phyloP scores from a whole-genome alignment of 2,329 filamentous ascomycete genomes.

The Dendryphion nanum region DNA sequence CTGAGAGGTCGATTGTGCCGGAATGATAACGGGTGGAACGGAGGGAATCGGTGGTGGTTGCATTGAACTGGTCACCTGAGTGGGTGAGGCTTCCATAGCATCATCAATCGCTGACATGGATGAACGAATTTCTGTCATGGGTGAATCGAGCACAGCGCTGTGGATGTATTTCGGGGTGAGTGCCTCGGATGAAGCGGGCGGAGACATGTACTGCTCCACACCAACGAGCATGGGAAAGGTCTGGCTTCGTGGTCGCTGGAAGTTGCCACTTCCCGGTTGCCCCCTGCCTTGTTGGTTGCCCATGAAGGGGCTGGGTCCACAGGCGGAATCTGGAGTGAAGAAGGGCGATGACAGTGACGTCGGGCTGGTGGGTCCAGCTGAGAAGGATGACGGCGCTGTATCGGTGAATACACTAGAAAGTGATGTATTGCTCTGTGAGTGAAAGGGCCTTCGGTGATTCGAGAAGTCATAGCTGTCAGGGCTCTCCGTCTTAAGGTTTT shows the following conservation, averaged over 20 bases:
- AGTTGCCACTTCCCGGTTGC: slow-evolving; percentile 52
- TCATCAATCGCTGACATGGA: slow-evolving; percentile 43
- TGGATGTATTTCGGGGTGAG: slow-evolving; percentile 54
- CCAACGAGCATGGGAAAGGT: slow-evolving; percentile 72
- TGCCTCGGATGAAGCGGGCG: slow-evolving; percentile 52
- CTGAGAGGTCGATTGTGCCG: slow-evolving; percentile 12
- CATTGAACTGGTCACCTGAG: slow-evolving; percentile 42
- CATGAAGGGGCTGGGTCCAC: slow-evolving; percentile 61
- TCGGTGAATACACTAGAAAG: slow-evolving; percentile 68
- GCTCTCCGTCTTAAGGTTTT: slow-evolving; percentile 61
- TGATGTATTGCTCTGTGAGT: slow-evolving; percentile 66
- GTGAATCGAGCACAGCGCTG: slow-evolving; percentile 51
- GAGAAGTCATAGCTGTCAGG: slow-evolving; percentile 60
- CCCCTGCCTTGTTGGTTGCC: slow-evolving; percentile 52
- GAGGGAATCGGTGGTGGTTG: slow-evolving; percentile 47
- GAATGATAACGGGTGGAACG: slow-evolving; percentile 32
- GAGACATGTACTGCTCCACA: slow-evolving; percentile 58
- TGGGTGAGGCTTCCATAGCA: slow-evolving; percentile 35
- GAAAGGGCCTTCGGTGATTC: slow-evolving; percentile 61
- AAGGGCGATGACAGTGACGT: slow-evolving; percentile 72
- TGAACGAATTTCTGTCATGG: slow-evolving; percentile 46
- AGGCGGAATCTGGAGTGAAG: slow-evolving; percentile 72
- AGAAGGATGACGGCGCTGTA: slow-evolving; percentile 64
- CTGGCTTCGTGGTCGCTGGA: slow-evolving; percentile 79
- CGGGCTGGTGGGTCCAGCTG: slow-evolving; percentile 69